Evolutionary conservation across 441 rosid genomes (phyloP).

Genomic region (Melastoma candidum): DNA sequence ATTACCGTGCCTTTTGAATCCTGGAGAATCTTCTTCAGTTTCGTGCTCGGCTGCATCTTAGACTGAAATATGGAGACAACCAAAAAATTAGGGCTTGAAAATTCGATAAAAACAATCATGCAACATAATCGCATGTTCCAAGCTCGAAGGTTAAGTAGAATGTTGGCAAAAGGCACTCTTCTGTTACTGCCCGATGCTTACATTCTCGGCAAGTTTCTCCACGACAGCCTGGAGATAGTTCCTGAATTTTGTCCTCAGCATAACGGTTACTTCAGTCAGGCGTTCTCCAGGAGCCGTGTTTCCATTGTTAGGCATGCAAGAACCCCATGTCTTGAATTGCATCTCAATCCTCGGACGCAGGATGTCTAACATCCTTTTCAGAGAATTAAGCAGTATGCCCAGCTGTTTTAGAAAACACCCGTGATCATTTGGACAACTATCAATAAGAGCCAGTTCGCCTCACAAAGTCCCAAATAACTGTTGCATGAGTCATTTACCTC

Average conservation of each 20-base stretch:
- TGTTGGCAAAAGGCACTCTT: too few species aligned
- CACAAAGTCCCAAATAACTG: slow-evolving; percentile 5
- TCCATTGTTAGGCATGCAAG: slow-evolving; percentile 63
- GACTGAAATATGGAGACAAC: slow-evolving; percentile 30
- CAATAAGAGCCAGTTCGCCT: slow-evolving; percentile 10
- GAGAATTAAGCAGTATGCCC: slow-evolving; percentile 14
- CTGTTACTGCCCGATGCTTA: slow-evolving; percentile 27
- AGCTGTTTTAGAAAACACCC: slow-evolving; percentile 3
- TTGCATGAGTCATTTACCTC: slow-evolving; percentile 44
- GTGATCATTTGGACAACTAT: neutral
- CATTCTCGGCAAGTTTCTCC: slow-evolving; percentile 88
- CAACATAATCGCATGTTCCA: too few species aligned
- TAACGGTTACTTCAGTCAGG: slow-evolving; percentile 88
- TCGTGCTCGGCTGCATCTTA: slow-evolving; percentile 67
- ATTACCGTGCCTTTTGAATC: slow-evolving; percentile 78
- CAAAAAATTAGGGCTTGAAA: slow-evolving; percentile 2
- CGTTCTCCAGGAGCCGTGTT: slow-evolving; percentile 81
- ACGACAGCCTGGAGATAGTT: slow-evolving; percentile 85
- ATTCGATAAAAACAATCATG: too few species aligned
- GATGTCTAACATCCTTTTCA: slow-evolving; percentile 71
- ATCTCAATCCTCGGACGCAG: slow-evolving; percentile 60
- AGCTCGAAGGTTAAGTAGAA: too few species aligned
- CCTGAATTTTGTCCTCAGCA: slow-evolving; percentile 91
- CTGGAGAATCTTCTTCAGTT: slow-evolving; percentile 86
- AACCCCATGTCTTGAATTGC: slow-evolving; percentile 62